phyloP scores from a whole-genome alignment of 441 rosid genomes.

The Croton setiger region DNA sequence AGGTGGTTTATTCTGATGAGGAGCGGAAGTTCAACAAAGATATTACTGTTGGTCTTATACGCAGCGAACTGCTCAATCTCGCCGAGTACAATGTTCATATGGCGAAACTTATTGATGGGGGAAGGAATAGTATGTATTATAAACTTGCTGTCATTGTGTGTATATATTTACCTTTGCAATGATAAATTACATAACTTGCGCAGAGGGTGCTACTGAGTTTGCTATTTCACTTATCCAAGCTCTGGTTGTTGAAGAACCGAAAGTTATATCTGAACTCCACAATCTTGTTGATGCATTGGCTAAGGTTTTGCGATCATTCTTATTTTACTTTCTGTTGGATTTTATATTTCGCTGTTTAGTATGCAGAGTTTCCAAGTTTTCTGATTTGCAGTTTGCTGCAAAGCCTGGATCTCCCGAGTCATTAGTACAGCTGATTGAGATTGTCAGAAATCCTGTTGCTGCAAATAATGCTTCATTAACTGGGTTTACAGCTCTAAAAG shows the following conservation, averaged over 20 bases:
- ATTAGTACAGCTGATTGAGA: slow-evolving; percentile 80
- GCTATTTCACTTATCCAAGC: slow-evolving; percentile 82
- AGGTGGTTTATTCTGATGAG: slow-evolving; percentile 96
- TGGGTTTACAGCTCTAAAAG: slow-evolving; percentile 51
- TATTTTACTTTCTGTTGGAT: slow-evolving; percentile 10
- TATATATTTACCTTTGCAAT: slow-evolving; percentile 18
- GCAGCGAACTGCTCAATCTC: slow-evolving; percentile 81
- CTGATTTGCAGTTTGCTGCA: slow-evolving; percentile 59
- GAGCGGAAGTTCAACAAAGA: slow-evolving; percentile 93
- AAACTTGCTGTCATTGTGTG: slow-evolving; percentile 4
- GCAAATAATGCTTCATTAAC: slow-evolving; percentile 38
- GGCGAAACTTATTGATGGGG: slow-evolving; percentile 97
- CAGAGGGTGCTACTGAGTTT: slow-evolving; percentile 96
- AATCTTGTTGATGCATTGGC: slow-evolving; percentile 91
- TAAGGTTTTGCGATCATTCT: slow-evolving; percentile 46
- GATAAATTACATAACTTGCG: slow-evolving; percentile 29
- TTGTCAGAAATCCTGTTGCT: slow-evolving; percentile 66
- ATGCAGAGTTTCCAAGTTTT: slow-evolving; percentile 18
- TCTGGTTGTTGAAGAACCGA: slow-evolving; percentile 70
- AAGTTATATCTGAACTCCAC: slow-evolving; percentile 92
- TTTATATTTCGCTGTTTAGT: neutral
- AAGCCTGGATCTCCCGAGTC: slow-evolving; percentile 85
- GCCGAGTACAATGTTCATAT: slow-evolving; percentile 95
- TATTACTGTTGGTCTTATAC: slow-evolving; percentile 80
- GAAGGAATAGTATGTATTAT: slow-evolving; percentile 75